Evolutionary conservation across 768 basidiomycete species (phyloP), one percentile per base, ranked within the genome.

Genomic region (Suillus fuscotomentosus): DNA sequence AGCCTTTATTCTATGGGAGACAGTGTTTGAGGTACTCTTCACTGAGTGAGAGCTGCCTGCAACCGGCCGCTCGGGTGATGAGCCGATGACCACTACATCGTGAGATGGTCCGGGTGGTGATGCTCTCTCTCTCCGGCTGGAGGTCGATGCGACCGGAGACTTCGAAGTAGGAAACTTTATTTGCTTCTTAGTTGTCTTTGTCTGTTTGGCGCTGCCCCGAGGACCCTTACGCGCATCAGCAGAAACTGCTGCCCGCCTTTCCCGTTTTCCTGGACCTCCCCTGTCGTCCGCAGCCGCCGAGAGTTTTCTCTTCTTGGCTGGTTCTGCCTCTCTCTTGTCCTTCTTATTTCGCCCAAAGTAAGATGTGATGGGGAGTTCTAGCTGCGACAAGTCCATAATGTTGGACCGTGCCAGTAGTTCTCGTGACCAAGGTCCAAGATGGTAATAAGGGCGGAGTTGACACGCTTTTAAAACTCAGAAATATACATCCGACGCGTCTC

Each of bases 381-480:
- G 70, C 42, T 73, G 73, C 15, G 76, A 76, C 24, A 76, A 62
- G 41, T 76, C 73, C 76, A 75, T 27, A 27, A 27, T 74, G 27
- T n/a, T 24, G 43, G 43, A 47, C 42, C 15, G 7, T n/a, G 43
- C 15, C 41, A 38, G 38, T 6, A 3, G 6, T 20, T 34, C n/a
- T 31, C 34, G 27, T 27, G 27, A 36, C 17, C 14, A 38, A 27
- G n/a, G 38, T 36, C 6, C 31, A n/a, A 34, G 2, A 39, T 8
- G 42, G 9, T 39, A 24, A 50, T 22, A 31, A 34, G 13, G 51
- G 71, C 80, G 78, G 80, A 81, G 78, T 72, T 75, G 73, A 72
- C 80, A 75, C 80, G 80, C 70, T 79, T 74, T 76, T 72, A 43
- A 63, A 67, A 20, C 69, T 72, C 80, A 72, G 77, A 55, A 64